A percentile compares a stretch with the other conserved stretches of the same genome.
Evolutionary conservation across 1,284 basidiomycete species (phyloP).

Genomic region (Austropuccinia psidii): DNA sequence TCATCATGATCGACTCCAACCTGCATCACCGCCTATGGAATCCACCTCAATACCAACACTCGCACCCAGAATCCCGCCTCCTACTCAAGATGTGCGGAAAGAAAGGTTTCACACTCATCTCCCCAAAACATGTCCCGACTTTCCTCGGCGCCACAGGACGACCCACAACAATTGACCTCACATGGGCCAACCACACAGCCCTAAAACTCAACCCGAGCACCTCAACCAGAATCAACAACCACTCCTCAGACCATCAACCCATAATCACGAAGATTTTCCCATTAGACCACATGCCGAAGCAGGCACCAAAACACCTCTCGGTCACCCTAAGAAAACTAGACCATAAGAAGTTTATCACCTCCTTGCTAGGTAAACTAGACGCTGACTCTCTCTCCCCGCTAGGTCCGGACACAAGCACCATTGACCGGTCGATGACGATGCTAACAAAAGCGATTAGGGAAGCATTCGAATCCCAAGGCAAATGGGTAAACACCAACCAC

Average conservation of each 20-base stretch:
- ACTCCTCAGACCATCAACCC: not conserved
- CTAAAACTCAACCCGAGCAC: not conserved
- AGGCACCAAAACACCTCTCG: no score
- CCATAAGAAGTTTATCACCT: no score
- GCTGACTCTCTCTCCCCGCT: no score
- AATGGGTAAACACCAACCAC: not conserved
- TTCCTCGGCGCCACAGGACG: not conserved
- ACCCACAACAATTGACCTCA: not conserved
- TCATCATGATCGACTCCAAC: conserved; percentile 12
- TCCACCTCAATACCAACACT: not conserved
- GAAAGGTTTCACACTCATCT: not conserved
- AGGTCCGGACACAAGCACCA: no score
- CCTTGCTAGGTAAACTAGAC: no score
- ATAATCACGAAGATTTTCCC: no score
- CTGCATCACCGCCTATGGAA: conserved; percentile 10
- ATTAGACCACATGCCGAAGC: no score
- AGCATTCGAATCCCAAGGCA: not conserved
- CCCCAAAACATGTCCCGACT: conserved; percentile 15
- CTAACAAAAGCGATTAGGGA: not conserved
- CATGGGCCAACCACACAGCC: not conserved
- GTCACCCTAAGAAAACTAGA: no score
- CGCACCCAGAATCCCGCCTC: not conserved
- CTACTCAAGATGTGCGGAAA: not conserved
- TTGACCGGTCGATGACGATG: not conserved
- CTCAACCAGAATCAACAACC: not conserved